Base-by-base conservation (phyloP, 75 land plant genomes). In the Selaginella moellendorffii region DNA sequence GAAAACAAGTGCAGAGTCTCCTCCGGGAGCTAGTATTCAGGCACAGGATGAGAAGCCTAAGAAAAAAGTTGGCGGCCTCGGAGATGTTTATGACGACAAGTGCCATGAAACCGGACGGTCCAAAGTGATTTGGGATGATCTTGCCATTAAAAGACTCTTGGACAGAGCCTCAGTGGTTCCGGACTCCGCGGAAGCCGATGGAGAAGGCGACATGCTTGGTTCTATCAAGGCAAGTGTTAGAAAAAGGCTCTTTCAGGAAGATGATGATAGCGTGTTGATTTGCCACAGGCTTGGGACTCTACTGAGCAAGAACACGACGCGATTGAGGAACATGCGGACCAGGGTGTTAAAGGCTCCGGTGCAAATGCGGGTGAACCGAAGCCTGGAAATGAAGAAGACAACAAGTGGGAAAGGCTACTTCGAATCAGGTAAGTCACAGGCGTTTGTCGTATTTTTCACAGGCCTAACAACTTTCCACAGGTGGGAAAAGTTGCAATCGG, bases 331-430 rank as follows among this genome's bases (percentile, higher is more conserved):
- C 83, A 66, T n/a, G 62, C 69, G 27, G 80, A 74, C 36, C 62
- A 72, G 24, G 65, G 69, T 54, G 31, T 78, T 23, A 36, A 36
- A 14, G 54, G 23, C 54, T 27, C 25, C 1, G 52, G 60, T 69
- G 80, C 61, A 68, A 78, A 80, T 52, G 24, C 31, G 0, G 24
- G 24, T 66, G 76, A 80, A 36, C 72, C 52, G 51, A 24, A 12
- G 26, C 69, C 53, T 27, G 27, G 0, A 54, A 27, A 27, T 18
- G 77, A 75, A 29, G 69, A 66, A 26, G 96, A 85, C 61, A 89
- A 87, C 76, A 82, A 95, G 54, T 95, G 99, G 99, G 99, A 95
- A 62, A 82, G 74, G 70, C 82, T 95, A 69, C 66, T 89, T 31
- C 83, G 91, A 25, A 69, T 75, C n/a, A 87, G 97, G 97, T 91